Conservation (phyloP, 129 eudicot genomes). For the Chrysanthemum lavandulifolium region DNA sequence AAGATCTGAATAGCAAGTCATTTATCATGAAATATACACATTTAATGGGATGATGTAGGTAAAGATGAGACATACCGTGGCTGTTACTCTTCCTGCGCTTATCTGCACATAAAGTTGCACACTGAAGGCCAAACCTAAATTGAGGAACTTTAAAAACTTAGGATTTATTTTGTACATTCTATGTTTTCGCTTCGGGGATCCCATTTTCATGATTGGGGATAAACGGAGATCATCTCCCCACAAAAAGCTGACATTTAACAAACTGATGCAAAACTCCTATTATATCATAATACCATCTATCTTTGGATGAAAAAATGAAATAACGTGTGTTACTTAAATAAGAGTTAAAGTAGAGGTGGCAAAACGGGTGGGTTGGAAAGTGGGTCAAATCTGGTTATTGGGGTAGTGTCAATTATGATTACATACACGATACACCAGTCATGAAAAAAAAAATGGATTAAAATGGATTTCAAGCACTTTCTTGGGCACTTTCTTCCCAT, state of each 20-base stretch:
- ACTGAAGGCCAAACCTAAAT: constrained; percentile 11
- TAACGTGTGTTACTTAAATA: not conserved
- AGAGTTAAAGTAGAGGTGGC: too few relatives aligned
- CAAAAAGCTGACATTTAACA: too few relatives aligned
- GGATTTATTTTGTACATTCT: not conserved
- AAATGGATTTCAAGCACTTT: not conserved
- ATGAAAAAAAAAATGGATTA: too few relatives aligned
- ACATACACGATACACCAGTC: too few relatives aligned
- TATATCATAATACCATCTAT: not conserved
- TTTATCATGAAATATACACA: constrained; percentile 5
- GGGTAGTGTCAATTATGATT: too few relatives aligned
- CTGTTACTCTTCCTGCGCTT: constrained; percentile 64
- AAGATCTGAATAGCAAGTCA: not conserved
- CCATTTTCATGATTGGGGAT: not conserved
- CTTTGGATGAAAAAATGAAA: not conserved
- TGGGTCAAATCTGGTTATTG: too few relatives aligned
- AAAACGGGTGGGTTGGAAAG: too few relatives aligned
- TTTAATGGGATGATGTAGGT: not conserved
- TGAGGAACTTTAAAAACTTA: not conserved
- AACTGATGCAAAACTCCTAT: not conserved
- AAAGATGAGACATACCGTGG: constrained; percentile 49
- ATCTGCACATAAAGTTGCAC: constrained; percentile 47
- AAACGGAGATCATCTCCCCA: not conserved
- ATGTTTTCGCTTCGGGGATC: not conserved
- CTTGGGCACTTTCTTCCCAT: too few relatives aligned